Conservation (phyloP, 139 green algal genomes). For the Deuterostichococcus epilithicus region DNA sequence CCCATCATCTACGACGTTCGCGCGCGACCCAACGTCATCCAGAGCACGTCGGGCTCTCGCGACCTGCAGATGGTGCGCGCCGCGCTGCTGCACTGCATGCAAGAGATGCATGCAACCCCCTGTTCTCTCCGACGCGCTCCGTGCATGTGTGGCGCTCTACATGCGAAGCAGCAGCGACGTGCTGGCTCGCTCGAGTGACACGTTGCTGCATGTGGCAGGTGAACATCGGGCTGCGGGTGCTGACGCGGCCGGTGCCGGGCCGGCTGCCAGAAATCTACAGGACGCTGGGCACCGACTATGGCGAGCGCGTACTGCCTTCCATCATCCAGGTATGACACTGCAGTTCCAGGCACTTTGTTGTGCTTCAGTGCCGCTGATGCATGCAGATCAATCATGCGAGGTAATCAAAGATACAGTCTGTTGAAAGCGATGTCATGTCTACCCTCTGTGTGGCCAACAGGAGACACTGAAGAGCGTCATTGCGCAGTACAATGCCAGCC, state of each 20-base stretch:
- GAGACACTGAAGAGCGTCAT: conserved; percentile 97
- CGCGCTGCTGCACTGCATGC: no score
- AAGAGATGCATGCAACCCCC: not conserved
- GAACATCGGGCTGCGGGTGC: conserved; percentile 95
- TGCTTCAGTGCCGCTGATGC: not conserved
- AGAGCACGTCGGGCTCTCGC: conserved; percentile 83
- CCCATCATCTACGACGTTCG: conserved; percentile 97
- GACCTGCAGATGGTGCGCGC: conserved; percentile 96
- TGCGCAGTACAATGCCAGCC: conserved; percentile 96
- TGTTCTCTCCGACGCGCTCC: not conserved
- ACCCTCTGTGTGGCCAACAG: conserved; percentile 34
- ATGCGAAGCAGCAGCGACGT: no score
- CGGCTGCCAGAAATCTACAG: conserved; percentile 92
- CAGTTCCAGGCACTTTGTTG: not conserved
- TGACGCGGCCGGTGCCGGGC: conserved; percentile 84
- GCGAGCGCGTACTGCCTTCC: conserved; percentile 92
- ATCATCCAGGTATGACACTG: conserved; percentile 85
- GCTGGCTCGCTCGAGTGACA: no score
- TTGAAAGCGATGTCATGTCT: no score
- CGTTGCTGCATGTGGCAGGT: conserved; percentile 57
- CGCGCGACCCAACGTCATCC: conserved; percentile 88
- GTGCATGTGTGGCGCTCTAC: no score
- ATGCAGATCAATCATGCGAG: not conserved
- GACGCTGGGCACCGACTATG: conserved; percentile 88
- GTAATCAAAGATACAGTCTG: no score